phyloP scores from a whole-genome alignment of 169 alveolate species.

The Plasmodium relictum region DNA sequence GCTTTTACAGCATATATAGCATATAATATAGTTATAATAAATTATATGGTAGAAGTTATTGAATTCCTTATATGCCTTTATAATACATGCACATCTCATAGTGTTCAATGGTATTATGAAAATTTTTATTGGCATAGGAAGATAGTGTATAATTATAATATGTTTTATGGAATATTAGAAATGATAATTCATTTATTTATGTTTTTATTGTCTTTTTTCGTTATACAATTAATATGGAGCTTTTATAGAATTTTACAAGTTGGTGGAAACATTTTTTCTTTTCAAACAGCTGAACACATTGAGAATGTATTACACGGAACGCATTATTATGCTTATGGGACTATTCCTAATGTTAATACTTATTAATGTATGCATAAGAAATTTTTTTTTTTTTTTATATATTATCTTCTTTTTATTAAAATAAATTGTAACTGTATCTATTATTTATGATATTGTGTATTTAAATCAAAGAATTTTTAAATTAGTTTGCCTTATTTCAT shows the following conservation, averaged over 20 bases:
- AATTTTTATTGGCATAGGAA: slow-evolving; percentile 72
- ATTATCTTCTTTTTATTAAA: too few relatives aligned
- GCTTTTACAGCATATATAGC: slow-evolving; percentile 77
- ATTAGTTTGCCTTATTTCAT: too few relatives aligned
- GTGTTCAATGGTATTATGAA: slow-evolving; percentile 74
- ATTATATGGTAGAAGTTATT: slow-evolving; percentile 64
- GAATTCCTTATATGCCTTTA: slow-evolving; percentile 66
- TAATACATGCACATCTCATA: slow-evolving; percentile 57
- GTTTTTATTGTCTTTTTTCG: slow-evolving; percentile 38
- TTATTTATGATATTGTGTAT: too few relatives aligned
- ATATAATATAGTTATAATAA: slow-evolving; percentile 62
- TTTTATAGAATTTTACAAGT: slow-evolving; percentile 73
- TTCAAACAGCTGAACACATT: slow-evolving; percentile 65
- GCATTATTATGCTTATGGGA: slow-evolving; percentile 55
- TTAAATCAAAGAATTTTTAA: too few relatives aligned
- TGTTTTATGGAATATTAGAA: slow-evolving; percentile 65
- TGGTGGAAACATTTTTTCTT: slow-evolving; percentile 74
- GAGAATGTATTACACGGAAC: slow-evolving; percentile 54
- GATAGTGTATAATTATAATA: slow-evolving; percentile 36
- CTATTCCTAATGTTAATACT: slow-evolving; percentile 16
- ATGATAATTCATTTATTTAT: slow-evolving; percentile 53
- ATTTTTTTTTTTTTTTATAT: too few relatives aligned
- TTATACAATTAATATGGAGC: slow-evolving; percentile 71
- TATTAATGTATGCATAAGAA: slow-evolving; percentile 4
- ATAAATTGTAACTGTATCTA: too few relatives aligned